These are phyloP conservation scores for Rhazya stricta DNA, from an alignment of 257 asterid species.

Conservation along the genomic window DNA sequence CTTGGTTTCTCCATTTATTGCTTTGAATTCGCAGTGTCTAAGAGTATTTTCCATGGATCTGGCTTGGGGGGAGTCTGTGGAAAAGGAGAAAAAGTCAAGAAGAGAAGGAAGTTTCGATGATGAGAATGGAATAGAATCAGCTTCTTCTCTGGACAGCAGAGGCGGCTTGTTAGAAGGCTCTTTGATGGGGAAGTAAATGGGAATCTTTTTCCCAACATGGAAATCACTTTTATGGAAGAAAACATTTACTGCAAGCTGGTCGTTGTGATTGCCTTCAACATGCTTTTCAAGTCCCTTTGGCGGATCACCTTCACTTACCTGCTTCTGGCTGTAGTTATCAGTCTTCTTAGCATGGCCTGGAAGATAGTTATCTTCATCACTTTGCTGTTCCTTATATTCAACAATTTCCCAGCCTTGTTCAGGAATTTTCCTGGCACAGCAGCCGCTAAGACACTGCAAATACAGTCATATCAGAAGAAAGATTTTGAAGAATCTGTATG, in stretches of 20 bases:
- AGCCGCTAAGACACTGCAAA: conserved; percentile 14
- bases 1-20: conserved; percentile 59
- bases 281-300: not conserved
- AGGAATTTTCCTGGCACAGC: conserved; percentile 14
- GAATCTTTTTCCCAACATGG: conserved; percentile 41
- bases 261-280: conserved; percentile 17
- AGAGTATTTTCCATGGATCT: conserved; percentile 55
- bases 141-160: conserved; percentile 52
- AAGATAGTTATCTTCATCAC: not conserved
- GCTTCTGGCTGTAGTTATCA: not conserved
- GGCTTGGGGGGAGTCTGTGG: conserved; percentile 54
- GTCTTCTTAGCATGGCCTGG: not conserved
- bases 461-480: not conserved
- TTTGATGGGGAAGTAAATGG: conserved; percentile 47
- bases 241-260: conserved; percentile 53
- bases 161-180: conserved; percentile 53
- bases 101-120: conserved; percentile 37
- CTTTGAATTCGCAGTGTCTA: conserved; percentile 57
- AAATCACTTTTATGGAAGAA: conserved; percentile 52
- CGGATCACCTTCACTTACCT: not conserved
- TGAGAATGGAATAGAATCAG: conserved; percentile 68
- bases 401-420: not conserved
- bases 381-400: not conserved
- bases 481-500: not conserved
- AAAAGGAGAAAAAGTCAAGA: conserved; percentile 42